Evolutionary conservation across 1,284 basidiomycete species (phyloP).

Genomic region (Malassezia sp.): DNA sequence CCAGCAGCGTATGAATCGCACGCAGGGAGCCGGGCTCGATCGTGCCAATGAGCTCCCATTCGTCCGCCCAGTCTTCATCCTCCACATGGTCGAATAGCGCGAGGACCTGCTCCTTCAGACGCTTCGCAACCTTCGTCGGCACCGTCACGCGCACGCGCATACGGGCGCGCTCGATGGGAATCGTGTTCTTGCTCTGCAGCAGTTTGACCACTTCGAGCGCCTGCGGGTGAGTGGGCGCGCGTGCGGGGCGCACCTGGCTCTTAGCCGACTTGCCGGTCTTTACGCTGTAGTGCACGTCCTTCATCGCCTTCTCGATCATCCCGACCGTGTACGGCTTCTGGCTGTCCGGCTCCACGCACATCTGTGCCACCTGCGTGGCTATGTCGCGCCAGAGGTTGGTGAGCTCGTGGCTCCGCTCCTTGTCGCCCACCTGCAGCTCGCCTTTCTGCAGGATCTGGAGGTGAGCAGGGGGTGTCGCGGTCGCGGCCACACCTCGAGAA

Average conservation of each 20-base stretch:
- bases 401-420: slow-evolving; percentile 84
- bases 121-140: slow-evolving; percentile 62
- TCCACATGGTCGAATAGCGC: slow-evolving; percentile 72
- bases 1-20: slow-evolving; percentile 73
- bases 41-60: slow-evolving; percentile 76
- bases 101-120: slow-evolving; percentile 61
- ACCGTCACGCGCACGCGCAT: slow-evolving; percentile 82
- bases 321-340: slow-evolving; percentile 82
- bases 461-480: neutral
- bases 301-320: slow-evolving; percentile 97
- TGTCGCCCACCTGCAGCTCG: slow-evolving; percentile 91
- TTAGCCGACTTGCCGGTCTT: slow-evolving; percentile 82
- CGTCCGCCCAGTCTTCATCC: slow-evolving; percentile 62
- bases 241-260: no score
- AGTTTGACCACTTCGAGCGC: slow-evolving; percentile 82
- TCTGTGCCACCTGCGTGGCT: slow-evolving; percentile 82
- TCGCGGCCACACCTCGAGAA: slow-evolving; percentile 80
- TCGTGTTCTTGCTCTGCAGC: slow-evolving; percentile 58
- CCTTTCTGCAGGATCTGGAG: slow-evolving; percentile 81
- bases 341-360: slow-evolving; percentile 83
- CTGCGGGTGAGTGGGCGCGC: no score
- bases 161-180: slow-evolving; percentile 79
- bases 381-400: slow-evolving; percentile 76
- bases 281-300: slow-evolving; percentile 81
- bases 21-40: slow-evolving; percentile 89